Evolutionary conservation across 1,139 yeast species (phyloP).

Genomic region (Williopsis jadinii): DNA sequence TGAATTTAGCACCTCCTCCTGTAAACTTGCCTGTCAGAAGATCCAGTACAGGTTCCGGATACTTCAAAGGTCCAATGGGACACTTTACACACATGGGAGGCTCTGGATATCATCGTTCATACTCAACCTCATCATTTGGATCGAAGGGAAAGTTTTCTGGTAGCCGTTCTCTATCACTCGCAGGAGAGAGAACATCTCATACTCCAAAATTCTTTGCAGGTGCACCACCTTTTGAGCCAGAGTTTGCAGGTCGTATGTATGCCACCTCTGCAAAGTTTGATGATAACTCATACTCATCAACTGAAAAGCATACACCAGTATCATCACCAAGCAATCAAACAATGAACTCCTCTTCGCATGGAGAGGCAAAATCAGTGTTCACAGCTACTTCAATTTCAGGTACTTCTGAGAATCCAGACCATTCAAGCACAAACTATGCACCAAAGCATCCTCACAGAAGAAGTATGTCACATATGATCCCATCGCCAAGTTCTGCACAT

Average conservation of each 20-base stretch:
- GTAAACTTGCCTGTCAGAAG: slow-evolving; percentile 46
- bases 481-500: slow-evolving; percentile 3
- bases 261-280: neutral
- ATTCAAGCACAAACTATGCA: slow-evolving; percentile 12
- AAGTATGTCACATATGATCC: slow-evolving; percentile 8
- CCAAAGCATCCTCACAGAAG: slow-evolving; percentile 14
- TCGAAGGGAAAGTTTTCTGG: slow-evolving; percentile 2
- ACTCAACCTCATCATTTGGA: slow-evolving; percentile 5
- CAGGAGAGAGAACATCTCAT: slow-evolving; percentile 6
- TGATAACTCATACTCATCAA: slow-evolving; percentile 1
- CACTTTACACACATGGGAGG: slow-evolving; percentile 8
- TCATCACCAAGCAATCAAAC: slow-evolving; percentile 20
- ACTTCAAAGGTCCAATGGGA: slow-evolving; percentile 10
- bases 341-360: slow-evolving; percentile 14
- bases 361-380: slow-evolving; percentile 20
- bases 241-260: neutral
- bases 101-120: slow-evolving; percentile 3
- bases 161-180: slow-evolving; percentile 19
- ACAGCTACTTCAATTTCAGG: slow-evolving; percentile 21
- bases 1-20: slow-evolving; percentile 70
- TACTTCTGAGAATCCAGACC: slow-evolving; percentile 15
- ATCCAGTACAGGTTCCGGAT: slow-evolving; percentile 26
- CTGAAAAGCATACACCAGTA: slow-evolving; percentile 13
- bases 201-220: slow-evolving; percentile 4
- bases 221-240: slow-evolving; percentile 7